Base-by-base conservation (phyloP, 768 basidiomycete species). In the Lentinula lateritia region DNA sequence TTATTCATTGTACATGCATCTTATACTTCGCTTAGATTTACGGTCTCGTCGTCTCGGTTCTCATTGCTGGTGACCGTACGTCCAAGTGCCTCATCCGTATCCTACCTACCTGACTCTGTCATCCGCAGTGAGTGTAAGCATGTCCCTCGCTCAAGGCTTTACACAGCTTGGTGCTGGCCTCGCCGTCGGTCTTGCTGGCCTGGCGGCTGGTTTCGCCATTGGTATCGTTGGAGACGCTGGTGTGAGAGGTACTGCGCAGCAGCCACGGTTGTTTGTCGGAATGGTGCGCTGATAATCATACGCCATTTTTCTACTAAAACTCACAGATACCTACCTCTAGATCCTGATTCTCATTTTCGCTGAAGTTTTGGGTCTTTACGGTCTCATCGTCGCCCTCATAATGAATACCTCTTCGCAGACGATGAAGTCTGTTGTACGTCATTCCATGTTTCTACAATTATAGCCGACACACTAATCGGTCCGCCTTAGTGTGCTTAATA, bases 161-260 rank as follows among this genome's bases (percentile, higher is more conserved):
- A 84, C 92, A 60, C 93, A 96, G 68, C 90, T 97, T 62, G 95
- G 94, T 70, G 95, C 94, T 46, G 95, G 95, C 72, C 85, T 96
- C 53, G 84, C 93, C 1, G 93, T 95, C 69, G 93, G 94, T 67
- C 87, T 93, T 55, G 92, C 95, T 46, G 96, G 96, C 82, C 85
- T 99, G 41, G 92, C 95, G 55, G 96, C 96, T 63, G 97, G 97
- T 54, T 96, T 98, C 66, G 97, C 97, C 64, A 89, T 99, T 70
- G 97, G 97, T 61, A 98, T 98, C 71, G 97, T 98, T 61, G 97
- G 97, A 72, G 97, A 99, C 73, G 95, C 96, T 63, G 96, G 97
- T 82, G 97, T 98, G 34, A 83, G 97, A 50, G 97, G 96, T 62
- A 97, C 95, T 58, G 96, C 95, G 50, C 96, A 98, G 75, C 95